phyloP scores from a whole-genome alignment of 2,329 filamentous ascomycete genomes.

The Ophiostoma triangulosporum region DNA sequence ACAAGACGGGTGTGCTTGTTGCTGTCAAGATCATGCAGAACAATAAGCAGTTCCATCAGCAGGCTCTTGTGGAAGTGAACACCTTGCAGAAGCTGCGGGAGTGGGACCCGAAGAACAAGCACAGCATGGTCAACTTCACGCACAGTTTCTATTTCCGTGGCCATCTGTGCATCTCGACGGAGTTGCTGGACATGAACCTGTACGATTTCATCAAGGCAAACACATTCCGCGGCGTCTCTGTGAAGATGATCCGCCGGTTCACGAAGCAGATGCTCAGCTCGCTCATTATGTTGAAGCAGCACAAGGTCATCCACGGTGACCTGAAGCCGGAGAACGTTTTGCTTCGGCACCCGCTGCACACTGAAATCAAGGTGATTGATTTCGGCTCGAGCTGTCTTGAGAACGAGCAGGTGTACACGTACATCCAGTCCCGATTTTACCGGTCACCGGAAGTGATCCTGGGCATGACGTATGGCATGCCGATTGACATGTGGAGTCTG shows the following conservation, averaged over 20 bases:
- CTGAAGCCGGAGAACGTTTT: no score
- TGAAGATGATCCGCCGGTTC: slow-evolving; percentile 85
- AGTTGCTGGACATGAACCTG: slow-evolving; percentile 94
- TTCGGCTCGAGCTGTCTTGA: slow-evolving; percentile 97
- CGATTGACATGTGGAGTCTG: slow-evolving; percentile 99
- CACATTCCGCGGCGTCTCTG: slow-evolving; percentile 84
- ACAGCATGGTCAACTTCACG: slow-evolving; percentile 94
- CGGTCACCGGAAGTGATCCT: slow-evolving; percentile 95
- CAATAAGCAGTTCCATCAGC: no score
- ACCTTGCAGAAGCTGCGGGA: no score
- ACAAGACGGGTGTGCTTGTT: no score
- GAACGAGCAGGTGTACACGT: slow-evolving; percentile 97
- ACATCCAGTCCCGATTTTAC: slow-evolving; percentile 97
- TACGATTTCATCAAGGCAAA: slow-evolving; percentile 99
- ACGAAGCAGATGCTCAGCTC: no score
- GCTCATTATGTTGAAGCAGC: no score
- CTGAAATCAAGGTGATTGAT: slow-evolving; percentile 96
- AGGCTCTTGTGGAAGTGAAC: no score
- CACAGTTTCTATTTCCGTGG: slow-evolving; percentile 98
- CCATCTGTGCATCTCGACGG: slow-evolving; percentile 95
- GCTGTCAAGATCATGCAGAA: no score
- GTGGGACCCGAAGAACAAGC: no score
- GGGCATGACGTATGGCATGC: slow-evolving; percentile 93
- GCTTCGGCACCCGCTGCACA: no score
- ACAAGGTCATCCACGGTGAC: no score